phyloP scores from a whole-genome alignment of 2,329 filamentous ascomycete species.

The Fusarium guadeloupense region DNA sequence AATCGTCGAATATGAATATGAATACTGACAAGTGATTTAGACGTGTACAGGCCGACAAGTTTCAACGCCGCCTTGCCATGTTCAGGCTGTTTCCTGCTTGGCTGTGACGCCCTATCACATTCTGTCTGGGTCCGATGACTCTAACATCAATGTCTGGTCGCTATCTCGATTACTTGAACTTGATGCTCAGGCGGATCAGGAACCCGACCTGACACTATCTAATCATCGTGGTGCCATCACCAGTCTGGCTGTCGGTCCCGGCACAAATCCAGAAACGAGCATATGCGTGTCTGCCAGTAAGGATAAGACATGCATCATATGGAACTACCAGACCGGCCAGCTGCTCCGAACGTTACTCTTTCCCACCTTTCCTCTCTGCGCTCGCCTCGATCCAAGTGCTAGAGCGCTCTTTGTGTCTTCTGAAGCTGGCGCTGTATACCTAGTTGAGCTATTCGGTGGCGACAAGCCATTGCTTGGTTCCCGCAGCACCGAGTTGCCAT shows the following conservation, averaged over 20 bases:
- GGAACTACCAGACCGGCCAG: constrained; percentile 86
- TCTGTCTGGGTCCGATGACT: constrained; percentile 83
- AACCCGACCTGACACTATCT: constrained; percentile 80
- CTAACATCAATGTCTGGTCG: constrained; percentile 93
- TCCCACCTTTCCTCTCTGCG: constrained; percentile 74
- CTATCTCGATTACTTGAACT: constrained; percentile 75
- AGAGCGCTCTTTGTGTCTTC: constrained; percentile 84
- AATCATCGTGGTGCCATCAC: constrained; percentile 81
- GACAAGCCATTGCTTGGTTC: constrained; percentile 64
- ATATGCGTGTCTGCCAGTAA: constrained; percentile 85
- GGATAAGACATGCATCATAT: constrained; percentile 90
- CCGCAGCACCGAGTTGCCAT: constrained; percentile 61
- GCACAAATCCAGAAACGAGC: constrained; percentile 73
- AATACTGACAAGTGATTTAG: constrained; percentile 54
- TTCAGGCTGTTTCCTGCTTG: constrained; percentile 82
- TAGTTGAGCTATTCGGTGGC: constrained; percentile 75
- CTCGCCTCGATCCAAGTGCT: constrained; percentile 83
- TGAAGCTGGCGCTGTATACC: constrained; percentile 81
- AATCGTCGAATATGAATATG: constrained; percentile 15
- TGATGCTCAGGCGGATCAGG: constrained; percentile 62
- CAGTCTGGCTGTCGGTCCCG: constrained; percentile 69
- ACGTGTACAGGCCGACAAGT: constrained; percentile 79
- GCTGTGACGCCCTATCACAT: constrained; percentile 76
- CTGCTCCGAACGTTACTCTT: constrained; percentile 85
- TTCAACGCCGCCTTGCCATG: constrained; percentile 78